These are phyloP conservation scores for Hypomyces perniciosus DNA, from an alignment of 2,329 filamentous ascomycete genomes.

Conservation along the genomic window DNA sequence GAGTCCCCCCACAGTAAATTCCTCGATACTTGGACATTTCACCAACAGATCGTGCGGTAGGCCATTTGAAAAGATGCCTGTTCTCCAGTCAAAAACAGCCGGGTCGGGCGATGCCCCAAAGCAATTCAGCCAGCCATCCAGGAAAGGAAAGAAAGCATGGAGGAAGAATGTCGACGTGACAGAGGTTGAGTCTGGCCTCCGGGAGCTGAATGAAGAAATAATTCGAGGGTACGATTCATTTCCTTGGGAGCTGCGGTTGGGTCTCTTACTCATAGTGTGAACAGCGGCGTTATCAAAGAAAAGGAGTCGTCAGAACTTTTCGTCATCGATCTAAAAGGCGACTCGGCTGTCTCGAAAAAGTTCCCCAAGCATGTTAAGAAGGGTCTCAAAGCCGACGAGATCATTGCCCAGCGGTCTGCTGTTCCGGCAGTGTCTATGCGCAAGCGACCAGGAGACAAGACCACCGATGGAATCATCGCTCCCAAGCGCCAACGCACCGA, in stretches of 20 bases:
- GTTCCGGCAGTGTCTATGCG: conserved; percentile 71
- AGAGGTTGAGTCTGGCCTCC: conserved; percentile 75
- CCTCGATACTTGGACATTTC: not conserved
- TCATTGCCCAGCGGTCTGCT: conserved; percentile 76
- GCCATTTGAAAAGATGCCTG: conserved; percentile 42
- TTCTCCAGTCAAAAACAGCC: conserved; percentile 39
- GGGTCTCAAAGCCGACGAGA: conserved; percentile 82
- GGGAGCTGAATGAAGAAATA: conserved; percentile 80
- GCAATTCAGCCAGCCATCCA: conserved; percentile 80
- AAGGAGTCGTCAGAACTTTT: conserved; percentile 81
- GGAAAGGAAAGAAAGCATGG: conserved; percentile 99
- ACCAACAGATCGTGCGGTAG: not conserved
- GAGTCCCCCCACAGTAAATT: not conserved
- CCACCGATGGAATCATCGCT: conserved; percentile 66
- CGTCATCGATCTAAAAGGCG: conserved; percentile 69
- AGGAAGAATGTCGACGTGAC: conserved; percentile 95
- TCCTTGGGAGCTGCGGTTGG: not conserved
- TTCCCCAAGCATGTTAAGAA: conserved; percentile 64
- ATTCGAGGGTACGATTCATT: conserved; percentile 65
- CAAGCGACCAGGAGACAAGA: conserved; percentile 67
- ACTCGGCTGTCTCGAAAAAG: conserved; percentile 58
- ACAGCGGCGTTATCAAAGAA: conserved; percentile 78
- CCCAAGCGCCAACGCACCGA: conserved; percentile 71
- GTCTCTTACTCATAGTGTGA: conserved; percentile 16
- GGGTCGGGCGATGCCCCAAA: conserved; percentile 59